Conservation (phyloP, 495 filamentous ascomycete species). For the Pyronema omphalodes region DNA sequence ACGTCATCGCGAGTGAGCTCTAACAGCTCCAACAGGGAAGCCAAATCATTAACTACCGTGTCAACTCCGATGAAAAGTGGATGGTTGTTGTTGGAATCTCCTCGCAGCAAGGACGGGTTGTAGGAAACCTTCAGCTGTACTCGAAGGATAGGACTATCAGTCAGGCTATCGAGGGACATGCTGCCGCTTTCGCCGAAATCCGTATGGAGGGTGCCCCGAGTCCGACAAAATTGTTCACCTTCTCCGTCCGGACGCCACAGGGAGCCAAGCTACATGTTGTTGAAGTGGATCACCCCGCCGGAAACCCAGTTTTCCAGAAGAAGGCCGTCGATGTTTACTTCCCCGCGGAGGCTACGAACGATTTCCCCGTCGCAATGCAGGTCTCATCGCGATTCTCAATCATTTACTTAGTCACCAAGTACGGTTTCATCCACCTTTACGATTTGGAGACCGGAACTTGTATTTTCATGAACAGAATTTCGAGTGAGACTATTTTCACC, state of each 20-base stretch:
- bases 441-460: conserved; percentile 92
- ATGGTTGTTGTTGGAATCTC: conserved; percentile 95
- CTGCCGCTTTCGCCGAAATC: conserved; percentile 82
- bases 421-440: conserved; percentile 97
- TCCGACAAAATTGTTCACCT: conserved; percentile 91
- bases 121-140: conserved; percentile 91
- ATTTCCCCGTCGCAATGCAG: conserved; percentile 98
- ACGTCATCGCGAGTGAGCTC: conserved; percentile 5
- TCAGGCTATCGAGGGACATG: conserved; percentile 94
- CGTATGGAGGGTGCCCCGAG: conserved; percentile 70
- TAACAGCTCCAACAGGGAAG: conserved; percentile 38
- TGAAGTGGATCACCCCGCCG: conserved; percentile 81
- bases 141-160: conserved; percentile 90
- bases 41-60: conserved; percentile 99
- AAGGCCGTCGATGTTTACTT: conserved; percentile 96
- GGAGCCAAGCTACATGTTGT: conserved; percentile 96
- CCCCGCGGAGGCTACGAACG: conserved; percentile 79
- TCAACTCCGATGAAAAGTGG: conserved; percentile 91
- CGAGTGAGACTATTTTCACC: conserved; percentile 96
- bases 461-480: conserved; percentile 99
- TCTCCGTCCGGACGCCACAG: conserved; percentile 70
- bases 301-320: conserved; percentile 77
- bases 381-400: conserved; percentile 88
- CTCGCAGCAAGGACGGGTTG: conserved; percentile 77
- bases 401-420: conserved; percentile 95